Evolutionary conservation across 495 filamentous ascomycete species (phyloP).

Genomic region (Friedmanniomyces endolithicus): DNA sequence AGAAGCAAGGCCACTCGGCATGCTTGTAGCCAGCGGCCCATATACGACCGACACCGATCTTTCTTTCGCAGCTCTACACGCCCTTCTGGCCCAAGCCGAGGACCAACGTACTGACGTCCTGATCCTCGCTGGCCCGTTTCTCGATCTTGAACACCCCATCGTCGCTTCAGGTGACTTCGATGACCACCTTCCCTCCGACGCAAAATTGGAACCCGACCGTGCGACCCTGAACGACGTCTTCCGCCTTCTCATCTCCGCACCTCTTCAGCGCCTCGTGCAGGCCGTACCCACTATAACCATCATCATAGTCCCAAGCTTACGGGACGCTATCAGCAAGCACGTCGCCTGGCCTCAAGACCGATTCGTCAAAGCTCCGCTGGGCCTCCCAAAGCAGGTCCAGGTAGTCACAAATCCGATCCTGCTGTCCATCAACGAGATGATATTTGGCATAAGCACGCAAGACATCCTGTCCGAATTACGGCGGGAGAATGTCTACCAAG

Average conservation of each 20-base stretch:
- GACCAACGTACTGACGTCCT: conserved; percentile 66
- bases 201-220: conserved; percentile 56
- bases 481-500: conserved; percentile 51
- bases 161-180: conserved; percentile 83
- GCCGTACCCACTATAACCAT: conserved; percentile 66
- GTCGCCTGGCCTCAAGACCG: conserved; percentile 85
- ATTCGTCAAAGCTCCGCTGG: conserved; percentile 57
- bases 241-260: conserved; percentile 58
- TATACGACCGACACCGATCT: conserved; percentile 88
- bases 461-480: conserved; percentile 72
- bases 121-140: conserved; percentile 72
- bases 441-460: conserved; percentile 67
- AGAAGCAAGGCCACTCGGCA: conserved; percentile 48
- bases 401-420: conserved; percentile 82
- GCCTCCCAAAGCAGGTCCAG: conserved; percentile 57
- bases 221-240: conserved; percentile 74
- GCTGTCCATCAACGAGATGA: conserved; percentile 69
- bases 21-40: conserved; percentile 71
- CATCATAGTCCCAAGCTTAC: conserved; percentile 70
- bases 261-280: conserved; percentile 50
- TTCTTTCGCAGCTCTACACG: conserved; percentile 70
- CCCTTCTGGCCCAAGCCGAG: conserved; percentile 64
- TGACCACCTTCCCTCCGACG: conserved; percentile 50
- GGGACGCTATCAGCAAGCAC: conserved; percentile 73
- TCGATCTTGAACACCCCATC: conserved; percentile 84